Conservation (phyloP, 306 rosid genomes). For the Prosopis cineraria region DNA sequence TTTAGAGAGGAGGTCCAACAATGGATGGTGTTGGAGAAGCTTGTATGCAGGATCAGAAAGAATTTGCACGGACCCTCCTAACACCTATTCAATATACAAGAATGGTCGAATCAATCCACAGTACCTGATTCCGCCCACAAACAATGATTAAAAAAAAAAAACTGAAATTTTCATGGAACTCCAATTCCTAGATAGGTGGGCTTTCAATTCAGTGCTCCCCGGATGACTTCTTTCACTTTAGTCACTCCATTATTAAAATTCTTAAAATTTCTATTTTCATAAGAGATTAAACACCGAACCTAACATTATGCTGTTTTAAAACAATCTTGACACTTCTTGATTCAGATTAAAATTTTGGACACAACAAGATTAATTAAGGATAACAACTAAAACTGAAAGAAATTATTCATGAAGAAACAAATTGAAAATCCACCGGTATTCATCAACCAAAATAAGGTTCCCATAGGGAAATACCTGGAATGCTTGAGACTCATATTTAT, state of each 20-base stretch:
- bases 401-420: neutral
- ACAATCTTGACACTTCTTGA: neutral
- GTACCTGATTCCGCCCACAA: neutral
- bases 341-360: neutral
- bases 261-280: neutral
- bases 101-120: constrained; percentile 19
- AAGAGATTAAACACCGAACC: neutral
- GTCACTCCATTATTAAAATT: neutral
- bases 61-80: constrained; percentile 65
- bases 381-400: neutral
- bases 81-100: constrained; percentile 40
- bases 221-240: neutral
- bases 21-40: constrained; percentile 58
- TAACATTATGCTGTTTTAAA: neutral
- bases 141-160: neutral
- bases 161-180: neutral
- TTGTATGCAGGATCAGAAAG: constrained; percentile 66
- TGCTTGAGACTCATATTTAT: constrained; percentile 52
- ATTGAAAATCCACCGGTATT: neutral
- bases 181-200: neutral
- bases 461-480: constrained; percentile 47
- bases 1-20: constrained; percentile 53
- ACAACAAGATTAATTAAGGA: neutral
- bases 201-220: neutral
- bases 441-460: neutral